Conservation (phyloP, 2,329 filamentous ascomycete genomes). For the Clarireedia hainanense region DNA sequence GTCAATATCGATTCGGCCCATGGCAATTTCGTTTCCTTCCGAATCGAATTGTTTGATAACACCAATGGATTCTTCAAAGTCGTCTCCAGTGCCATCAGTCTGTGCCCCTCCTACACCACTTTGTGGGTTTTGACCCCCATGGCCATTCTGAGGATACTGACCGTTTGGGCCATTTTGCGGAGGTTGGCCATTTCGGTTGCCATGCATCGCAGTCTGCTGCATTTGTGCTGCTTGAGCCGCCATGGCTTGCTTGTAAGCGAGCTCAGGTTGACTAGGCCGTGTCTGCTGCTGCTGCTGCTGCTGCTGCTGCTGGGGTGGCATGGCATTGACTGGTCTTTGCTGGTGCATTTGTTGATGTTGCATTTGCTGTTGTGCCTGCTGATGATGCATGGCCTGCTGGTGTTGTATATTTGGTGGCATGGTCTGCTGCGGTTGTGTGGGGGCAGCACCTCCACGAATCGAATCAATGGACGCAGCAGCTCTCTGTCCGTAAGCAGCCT, state of each 20-base stretch:
- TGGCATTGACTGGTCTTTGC: not conserved
- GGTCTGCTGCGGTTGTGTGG: constrained; percentile 22
- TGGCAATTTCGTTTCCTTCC: constrained; percentile 45
- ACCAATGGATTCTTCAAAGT: constrained; percentile 45
- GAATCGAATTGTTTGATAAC: constrained; percentile 51
- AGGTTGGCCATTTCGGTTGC: constrained; percentile 26
- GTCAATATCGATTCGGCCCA: constrained; percentile 58
- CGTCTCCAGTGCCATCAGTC: constrained; percentile 63
- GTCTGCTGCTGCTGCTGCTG: not conserved
- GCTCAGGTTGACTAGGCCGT: not conserved
- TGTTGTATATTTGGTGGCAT: constrained; percentile 16
- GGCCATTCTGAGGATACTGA: constrained; percentile 29
- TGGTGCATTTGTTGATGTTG: constrained; percentile 16
- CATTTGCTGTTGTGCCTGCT: constrained; percentile 17
- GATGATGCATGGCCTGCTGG: constrained; percentile 29
- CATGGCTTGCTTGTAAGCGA: constrained; percentile 5
- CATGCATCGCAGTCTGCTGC: not conserved
- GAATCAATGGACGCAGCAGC: constrained; percentile 61
- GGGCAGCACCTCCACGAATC: constrained; percentile 35
- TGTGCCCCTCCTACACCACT: constrained; percentile 49
- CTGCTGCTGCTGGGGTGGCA: not conserved
- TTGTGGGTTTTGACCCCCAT: constrained; percentile 19
- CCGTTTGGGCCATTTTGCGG: constrained; percentile 19
- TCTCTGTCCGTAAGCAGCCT: constrained; percentile 52
- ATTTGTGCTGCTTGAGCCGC: not conserved